These are phyloP conservation scores for Termitomyces sp. DNA, from an alignment of 768 basidiomycete genomes.

Conservation along the genomic window DNA sequence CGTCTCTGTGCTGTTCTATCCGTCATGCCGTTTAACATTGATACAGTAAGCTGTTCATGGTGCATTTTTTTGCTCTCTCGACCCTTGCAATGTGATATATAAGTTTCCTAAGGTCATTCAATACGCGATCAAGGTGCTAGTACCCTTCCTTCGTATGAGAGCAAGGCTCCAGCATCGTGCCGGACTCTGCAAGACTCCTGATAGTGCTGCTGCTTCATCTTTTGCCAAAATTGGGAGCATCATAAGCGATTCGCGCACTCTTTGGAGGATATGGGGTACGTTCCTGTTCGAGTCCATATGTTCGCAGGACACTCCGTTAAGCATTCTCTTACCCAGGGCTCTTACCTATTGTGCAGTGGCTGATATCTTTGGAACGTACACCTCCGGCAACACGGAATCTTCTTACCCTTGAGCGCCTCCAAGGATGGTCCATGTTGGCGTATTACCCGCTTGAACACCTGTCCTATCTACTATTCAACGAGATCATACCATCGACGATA, in stretches of 20 bases:
- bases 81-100: background rate
- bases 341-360: slow-evolving; percentile 78
- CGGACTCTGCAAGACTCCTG: slow-evolving; percentile 51
- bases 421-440: slow-evolving; percentile 74
- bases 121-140: slow-evolving; percentile 67
- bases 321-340: slow-evolving; percentile 42
- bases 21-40: slow-evolving; percentile 1
- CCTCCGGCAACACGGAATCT: slow-evolving; percentile 68
- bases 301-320: background rate
- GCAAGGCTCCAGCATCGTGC: slow-evolving; percentile 66
- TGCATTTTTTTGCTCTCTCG: slow-evolving; percentile 21
- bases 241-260: slow-evolving; percentile 64
- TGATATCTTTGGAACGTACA: slow-evolving; percentile 68
- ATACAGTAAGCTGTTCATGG: slow-evolving; percentile 73
- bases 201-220: slow-evolving; percentile 49
- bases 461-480: slow-evolving; percentile 59
- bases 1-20: slow-evolving; percentile 25
- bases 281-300: background rate
- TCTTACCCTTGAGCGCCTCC: slow-evolving; percentile 74
- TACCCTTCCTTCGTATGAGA: slow-evolving; percentile 62
- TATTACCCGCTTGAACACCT: slow-evolving; percentile 82
- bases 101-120: slow-evolving; percentile 55
- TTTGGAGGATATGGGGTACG: slow-evolving; percentile 82
- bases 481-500: slow-evolving; percentile 55
- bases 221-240: slow-evolving; percentile 51